Evolutionary conservation across 1,284 basidiomycete species (phyloP).

Genomic region (Quambalaria eucalypti): DNA sequence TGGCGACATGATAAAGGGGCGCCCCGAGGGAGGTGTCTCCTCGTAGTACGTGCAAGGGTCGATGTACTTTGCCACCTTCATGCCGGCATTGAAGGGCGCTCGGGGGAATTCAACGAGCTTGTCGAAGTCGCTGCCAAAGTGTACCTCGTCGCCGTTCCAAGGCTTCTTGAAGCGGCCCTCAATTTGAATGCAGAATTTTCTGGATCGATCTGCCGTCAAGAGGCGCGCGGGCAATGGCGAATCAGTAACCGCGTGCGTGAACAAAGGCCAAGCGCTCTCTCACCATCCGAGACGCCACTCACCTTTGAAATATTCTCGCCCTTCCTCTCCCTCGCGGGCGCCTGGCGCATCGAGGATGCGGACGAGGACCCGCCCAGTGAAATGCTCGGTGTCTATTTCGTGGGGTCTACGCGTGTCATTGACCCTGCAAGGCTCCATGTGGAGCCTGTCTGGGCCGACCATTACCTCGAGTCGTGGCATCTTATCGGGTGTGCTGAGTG

Average conservation of each 20-base stretch:
- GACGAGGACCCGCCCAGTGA: constrained; percentile 48
- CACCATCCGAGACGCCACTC: background rate
- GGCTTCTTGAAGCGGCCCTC: constrained; percentile 49
- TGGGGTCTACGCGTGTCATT: constrained; percentile 46
- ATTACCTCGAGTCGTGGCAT: constrained; percentile 44
- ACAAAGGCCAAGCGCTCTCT: background rate
- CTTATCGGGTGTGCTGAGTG: no score
- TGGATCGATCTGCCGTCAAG: constrained; percentile 43
- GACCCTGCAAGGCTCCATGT: constrained; percentile 43
- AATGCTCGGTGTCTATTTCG: constrained; percentile 48
- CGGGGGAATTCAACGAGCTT: constrained; percentile 42
- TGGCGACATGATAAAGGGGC: constrained; percentile 50
- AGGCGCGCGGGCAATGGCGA: constrained; percentile 15
- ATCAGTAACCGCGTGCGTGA: background rate
- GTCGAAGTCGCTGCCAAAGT: constrained; percentile 43
- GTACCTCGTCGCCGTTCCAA: constrained; percentile 33
- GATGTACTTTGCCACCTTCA: constrained; percentile 47
- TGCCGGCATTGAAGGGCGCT: constrained; percentile 48
- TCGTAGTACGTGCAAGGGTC: constrained; percentile 34
- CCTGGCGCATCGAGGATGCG: constrained; percentile 47
- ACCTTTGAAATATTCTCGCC: constrained; percentile 36
- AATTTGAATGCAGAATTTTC: constrained; percentile 49
- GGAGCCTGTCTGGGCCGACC: constrained; percentile 47
- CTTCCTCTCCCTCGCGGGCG: constrained; percentile 32
- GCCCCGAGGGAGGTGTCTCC: constrained; percentile 43